A percentile compares a stretch with the other conserved stretches of the same genome.
Conservation (phyloP, 2,329 filamentous ascomycete genomes). For the Beauveria sp. region DNA sequence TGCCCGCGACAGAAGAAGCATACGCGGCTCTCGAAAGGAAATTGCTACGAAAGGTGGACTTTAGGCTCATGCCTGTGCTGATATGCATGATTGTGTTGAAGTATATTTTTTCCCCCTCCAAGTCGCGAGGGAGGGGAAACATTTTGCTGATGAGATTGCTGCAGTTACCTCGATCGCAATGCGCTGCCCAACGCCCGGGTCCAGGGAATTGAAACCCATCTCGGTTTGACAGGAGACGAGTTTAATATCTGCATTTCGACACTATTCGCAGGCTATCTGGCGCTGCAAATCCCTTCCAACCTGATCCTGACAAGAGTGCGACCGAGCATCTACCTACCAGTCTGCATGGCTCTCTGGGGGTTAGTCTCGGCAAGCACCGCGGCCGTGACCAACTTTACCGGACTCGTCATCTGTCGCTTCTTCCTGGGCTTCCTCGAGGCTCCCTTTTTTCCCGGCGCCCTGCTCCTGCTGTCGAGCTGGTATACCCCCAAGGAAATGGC, state of each 20-base stretch:
- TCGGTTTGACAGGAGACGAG: constrained; percentile 45
- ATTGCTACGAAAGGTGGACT: constrained; percentile 43
- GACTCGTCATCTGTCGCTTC: constrained; percentile 39
- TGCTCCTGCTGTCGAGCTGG: constrained; percentile 40
- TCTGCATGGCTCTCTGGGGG: constrained; percentile 36
- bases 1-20: background rate
- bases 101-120: background rate
- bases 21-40: constrained; percentile 19
- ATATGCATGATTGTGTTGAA: constrained; percentile 50
- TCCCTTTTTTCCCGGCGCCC: constrained; percentile 41
- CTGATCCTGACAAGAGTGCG: constrained; percentile 45
- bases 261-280: constrained; percentile 54
- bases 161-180: constrained; percentile 39
- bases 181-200: constrained; percentile 30
- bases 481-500: constrained; percentile 41
- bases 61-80: constrained; percentile 43
- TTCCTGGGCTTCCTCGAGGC: constrained; percentile 39
- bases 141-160: background rate
- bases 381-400: constrained; percentile 32
- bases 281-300: constrained; percentile 57
- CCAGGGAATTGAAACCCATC: constrained; percentile 49
- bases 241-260: constrained; percentile 52
- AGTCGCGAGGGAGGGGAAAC: no score
- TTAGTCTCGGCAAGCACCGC: constrained; percentile 39
- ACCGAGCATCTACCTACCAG: constrained; percentile 45